These are phyloP conservation scores for Solanum rostratum DNA, from an alignment of 257 asterid genomes.

Conservation along the genomic window DNA sequence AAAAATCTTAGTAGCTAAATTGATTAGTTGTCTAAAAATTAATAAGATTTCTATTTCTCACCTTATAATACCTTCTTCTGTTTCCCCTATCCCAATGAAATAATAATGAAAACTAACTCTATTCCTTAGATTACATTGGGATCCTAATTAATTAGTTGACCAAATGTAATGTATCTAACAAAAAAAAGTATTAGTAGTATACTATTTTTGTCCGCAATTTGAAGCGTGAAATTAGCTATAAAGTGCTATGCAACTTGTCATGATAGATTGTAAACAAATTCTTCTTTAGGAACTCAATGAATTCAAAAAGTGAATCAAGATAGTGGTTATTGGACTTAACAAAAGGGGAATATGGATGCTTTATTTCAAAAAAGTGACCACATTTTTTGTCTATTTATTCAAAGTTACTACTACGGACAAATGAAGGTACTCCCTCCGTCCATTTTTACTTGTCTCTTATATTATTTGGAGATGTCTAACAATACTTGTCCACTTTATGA, in stretches of 20 bases:
- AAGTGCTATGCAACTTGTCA: background rate
- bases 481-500: too few relatives aligned
- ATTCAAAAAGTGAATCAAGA: background rate
- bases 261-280: background rate
- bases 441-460: too few relatives aligned
- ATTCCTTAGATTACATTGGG: background rate
- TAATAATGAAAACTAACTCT: background rate
- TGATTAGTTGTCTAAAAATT: too few relatives aligned
- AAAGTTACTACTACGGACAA: background rate
- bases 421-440: too few relatives aligned
- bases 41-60: too few relatives aligned
- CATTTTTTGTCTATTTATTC: background rate
- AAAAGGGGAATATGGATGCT: background rate
- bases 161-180: background rate
- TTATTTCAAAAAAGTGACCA: background rate
- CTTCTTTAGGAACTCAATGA: background rate
- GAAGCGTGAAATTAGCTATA: conserved; percentile 1
- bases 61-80: too few relatives aligned
- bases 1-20: too few relatives aligned
- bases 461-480: too few relatives aligned
- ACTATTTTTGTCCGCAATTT: background rate
- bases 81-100: too few relatives aligned
- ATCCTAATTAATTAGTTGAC: background rate
- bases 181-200: background rate
- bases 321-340: background rate